Evolutionary conservation across 768 basidiomycete genomes (phyloP).

Genomic region (Postia placenta): DNA sequence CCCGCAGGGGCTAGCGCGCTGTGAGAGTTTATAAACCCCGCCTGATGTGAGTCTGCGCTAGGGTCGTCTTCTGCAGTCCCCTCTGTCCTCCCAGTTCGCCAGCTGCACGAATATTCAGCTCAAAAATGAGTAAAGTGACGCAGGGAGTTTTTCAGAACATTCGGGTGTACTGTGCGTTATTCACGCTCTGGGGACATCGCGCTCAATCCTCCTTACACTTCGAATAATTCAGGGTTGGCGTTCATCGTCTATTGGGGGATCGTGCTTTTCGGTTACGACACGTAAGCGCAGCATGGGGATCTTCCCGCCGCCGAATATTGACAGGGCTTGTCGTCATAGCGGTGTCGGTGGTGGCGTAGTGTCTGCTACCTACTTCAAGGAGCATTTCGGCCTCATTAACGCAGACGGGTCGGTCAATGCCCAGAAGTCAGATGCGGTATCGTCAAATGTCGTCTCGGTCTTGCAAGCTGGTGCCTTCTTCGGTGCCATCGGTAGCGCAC

Average conservation of each 20-base stretch:
- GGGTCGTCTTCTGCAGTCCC: constrained; percentile 8
- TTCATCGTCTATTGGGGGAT: constrained; percentile 76
- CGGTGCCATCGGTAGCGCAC: constrained; percentile 71
- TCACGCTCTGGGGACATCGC: neutral
- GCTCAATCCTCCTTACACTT: neutral
- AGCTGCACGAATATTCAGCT: neutral
- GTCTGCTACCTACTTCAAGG: constrained; percentile 50
- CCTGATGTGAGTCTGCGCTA: neutral
- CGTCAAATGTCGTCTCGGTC: constrained; percentile 81
- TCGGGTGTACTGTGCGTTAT: constrained; percentile 55
- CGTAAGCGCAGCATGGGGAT: constrained; percentile 33
- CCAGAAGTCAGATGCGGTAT: constrained; percentile 43
- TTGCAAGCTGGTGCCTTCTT: constrained; percentile 88
- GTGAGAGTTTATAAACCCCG: constrained; percentile 5
- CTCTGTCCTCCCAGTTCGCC: constrained; percentile 3
- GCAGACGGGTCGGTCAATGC: constrained; percentile 36
- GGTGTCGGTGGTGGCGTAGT: constrained; percentile 71
- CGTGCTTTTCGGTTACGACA: constrained; percentile 78
- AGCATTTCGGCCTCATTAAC: constrained; percentile 53
- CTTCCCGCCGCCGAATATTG: constrained; percentile 13
- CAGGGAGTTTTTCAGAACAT: constrained; percentile 42
- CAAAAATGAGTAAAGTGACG: constrained; percentile 6
- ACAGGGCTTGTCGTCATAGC: constrained; percentile 27
- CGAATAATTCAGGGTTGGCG: constrained; percentile 49
- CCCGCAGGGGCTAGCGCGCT: constrained; percentile 8